phyloP scores from a whole-genome alignment of 1,139 yeast species.

The Blastobotrys buckinghamii region DNA sequence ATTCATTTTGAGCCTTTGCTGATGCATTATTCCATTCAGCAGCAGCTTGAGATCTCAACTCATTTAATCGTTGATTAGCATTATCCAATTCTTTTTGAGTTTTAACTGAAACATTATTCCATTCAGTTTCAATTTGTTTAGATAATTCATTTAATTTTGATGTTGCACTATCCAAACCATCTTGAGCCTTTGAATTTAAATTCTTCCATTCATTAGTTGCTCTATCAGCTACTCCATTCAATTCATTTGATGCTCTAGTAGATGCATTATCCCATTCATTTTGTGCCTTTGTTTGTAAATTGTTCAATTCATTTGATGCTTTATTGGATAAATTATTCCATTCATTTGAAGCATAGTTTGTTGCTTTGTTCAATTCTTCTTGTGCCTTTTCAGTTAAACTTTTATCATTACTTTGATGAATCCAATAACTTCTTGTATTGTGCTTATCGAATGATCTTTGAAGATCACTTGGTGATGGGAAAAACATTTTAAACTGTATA shows the following conservation, averaged over 20 bases:
- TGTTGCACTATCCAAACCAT: too few relatives aligned
- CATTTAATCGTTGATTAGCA: too few relatives aligned
- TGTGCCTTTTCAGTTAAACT: neutral
- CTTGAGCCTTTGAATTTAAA: too few relatives aligned
- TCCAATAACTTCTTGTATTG: conserved; percentile 23
- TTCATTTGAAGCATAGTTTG: too few relatives aligned
- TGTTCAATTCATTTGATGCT: conserved; percentile 45
- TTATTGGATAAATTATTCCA: conserved; percentile 1
- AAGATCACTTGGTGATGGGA: conserved; percentile 35
- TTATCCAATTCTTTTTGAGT: too few relatives aligned
- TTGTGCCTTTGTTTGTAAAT: conserved; percentile 69
- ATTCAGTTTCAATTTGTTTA: too few relatives aligned
- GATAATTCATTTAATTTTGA: too few relatives aligned
- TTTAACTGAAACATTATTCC: too few relatives aligned
- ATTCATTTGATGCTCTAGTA: conserved; percentile 25
- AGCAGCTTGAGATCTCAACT: neutral
- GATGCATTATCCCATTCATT: conserved; percentile 84
- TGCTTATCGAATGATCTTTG: conserved; percentile 37
- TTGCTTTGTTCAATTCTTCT: neutral
- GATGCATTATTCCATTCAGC: neutral
- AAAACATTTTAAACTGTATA: conserved; percentile 24
- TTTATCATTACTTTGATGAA: neutral
- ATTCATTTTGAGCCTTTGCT: neutral
- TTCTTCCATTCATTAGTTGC: too few relatives aligned
- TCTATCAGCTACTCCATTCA: too few relatives aligned